Conservation (phyloP, 1,284 basidiomycete genomes). For the Ustilago sp. region DNA sequence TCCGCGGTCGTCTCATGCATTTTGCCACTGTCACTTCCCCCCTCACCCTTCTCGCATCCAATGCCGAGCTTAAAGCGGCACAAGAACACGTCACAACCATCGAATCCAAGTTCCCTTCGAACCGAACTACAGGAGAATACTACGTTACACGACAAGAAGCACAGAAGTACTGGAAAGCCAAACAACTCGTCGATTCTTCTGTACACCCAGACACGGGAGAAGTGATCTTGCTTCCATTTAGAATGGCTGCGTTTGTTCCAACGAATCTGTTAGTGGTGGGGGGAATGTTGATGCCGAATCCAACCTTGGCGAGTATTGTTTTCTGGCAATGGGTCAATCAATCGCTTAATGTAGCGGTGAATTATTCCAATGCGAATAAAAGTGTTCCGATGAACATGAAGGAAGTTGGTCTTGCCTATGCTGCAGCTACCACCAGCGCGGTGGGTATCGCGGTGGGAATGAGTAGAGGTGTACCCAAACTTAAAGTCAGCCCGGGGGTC, state of each 20-base stretch:
- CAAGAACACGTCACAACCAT: constrained; percentile 39
- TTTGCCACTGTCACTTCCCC: constrained; percentile 74
- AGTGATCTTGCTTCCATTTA: constrained; percentile 71
- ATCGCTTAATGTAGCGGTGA: constrained; percentile 69
- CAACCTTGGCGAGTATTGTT: constrained; percentile 68
- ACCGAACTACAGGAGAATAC: constrained; percentile 30
- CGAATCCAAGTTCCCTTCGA: constrained; percentile 41
- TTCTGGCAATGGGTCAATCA: constrained; percentile 75
- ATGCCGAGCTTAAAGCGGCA: constrained; percentile 38
- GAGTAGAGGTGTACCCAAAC: constrained; percentile 71
- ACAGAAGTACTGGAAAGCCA: constrained; percentile 52
- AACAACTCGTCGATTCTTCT: constrained; percentile 69
- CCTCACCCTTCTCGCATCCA: constrained; percentile 72
- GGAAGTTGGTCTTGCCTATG: constrained; percentile 72
- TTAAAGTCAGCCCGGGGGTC: constrained; percentile 46
- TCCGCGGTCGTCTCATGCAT: constrained; percentile 71
- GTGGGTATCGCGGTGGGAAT: constrained; percentile 73
- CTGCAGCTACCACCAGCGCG: constrained; percentile 72
- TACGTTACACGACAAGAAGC: constrained; percentile 45
- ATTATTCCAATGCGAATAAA: constrained; percentile 72
- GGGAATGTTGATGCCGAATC: constrained; percentile 70
- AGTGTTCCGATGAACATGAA: constrained; percentile 71
- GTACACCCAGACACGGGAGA: constrained; percentile 72
- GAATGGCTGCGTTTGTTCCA: constrained; percentile 73
- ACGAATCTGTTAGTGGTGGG: constrained; percentile 72